A percentile compares a stretch with the other conserved stretches of the same genome.
Evolutionary conservation across 495 filamentous ascomycete species (phyloP).

Genomic region (Podospora appendiculata): DNA sequence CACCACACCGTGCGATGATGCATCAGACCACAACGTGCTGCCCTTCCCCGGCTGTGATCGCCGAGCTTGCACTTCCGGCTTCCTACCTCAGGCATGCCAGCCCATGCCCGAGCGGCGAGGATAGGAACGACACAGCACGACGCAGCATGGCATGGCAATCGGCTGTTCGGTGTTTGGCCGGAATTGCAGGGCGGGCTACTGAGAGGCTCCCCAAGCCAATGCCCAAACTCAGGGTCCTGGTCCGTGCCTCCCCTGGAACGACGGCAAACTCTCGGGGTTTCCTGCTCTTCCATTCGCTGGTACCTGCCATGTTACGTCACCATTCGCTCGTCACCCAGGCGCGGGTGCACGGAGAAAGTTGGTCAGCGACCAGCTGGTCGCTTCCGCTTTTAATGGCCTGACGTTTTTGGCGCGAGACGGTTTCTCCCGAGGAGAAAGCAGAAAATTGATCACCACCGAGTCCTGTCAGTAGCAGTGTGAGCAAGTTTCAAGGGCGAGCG

Average conservation of each 20-base stretch:
- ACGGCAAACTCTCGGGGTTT: conserved; percentile 5
- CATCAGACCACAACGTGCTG: no score
- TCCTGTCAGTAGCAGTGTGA: no score
- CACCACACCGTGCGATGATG: no score
- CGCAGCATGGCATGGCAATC: not conserved
- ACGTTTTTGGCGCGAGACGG: no score
- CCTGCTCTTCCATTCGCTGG: not conserved
- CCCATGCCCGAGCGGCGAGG: not conserved
- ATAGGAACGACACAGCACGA: not conserved
- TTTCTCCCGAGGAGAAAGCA: no score
- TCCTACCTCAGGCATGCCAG: no score
- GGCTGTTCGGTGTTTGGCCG: conserved; percentile 8
- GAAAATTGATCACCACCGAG: no score
- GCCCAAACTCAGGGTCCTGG: not conserved
- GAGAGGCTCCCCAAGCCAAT: not conserved
- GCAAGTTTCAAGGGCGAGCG: no score
- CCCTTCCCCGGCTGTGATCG: no score
- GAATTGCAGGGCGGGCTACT: not conserved
- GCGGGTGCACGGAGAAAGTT: not conserved
- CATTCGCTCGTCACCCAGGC: not conserved
- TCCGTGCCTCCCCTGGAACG: not conserved
- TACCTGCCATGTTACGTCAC: not conserved
- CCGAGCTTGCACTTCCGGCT: no score
- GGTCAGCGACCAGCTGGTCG: not conserved
- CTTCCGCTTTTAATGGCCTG: not conserved